Base-by-base conservation (phyloP, 371 early-diverging fungal genomes). In the Mycotypha africana region DNA sequence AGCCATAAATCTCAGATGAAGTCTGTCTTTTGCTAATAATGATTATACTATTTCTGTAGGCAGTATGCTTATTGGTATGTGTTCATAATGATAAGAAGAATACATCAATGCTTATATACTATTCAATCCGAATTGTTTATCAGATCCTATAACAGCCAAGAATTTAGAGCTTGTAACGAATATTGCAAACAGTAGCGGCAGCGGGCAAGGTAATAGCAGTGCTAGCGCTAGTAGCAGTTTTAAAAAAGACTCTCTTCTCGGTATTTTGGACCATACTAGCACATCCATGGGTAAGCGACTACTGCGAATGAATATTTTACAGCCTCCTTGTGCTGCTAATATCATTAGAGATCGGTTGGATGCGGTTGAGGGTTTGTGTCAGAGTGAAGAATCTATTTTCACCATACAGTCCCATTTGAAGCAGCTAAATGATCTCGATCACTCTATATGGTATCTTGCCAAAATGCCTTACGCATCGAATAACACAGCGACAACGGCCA, bases 221-320 rank as follows among this genome's bases (percentile, higher is more conserved):
- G n/a, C n/a, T n/a, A n/a, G n/a, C n/a, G n/a, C n/a, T n/a, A n/a
- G n/a, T n/a, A n/a, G n/a, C n/a, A 22, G 44, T 57, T 20, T 56
- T 61, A 14, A 33, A 17, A 42, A 49, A 10, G 70, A 65, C 24
- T 76, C 84, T 0, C 67, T 90, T 0, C 75, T 74, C 47, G 62
- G 62, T 5, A 61, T 79, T 1, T 42, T 88, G 11, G 75, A 84
- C 49, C 63, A 75, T 14, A 87, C 88, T 0, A 16, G 44, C 2
- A 89, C 89, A 1, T 67, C 80, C 1, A 87, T 87, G 88, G 89
- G 89, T 1, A 70, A 78, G 2, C 82, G 89, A 2, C 51, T 89
- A 4, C 70, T 92, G 32, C 77, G 88, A 4, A 77, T 71, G 26
- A 88, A 79, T 47, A 76, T 91, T 15, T 49, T 92, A 8, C 89